These are phyloP conservation scores for Colletotrichum magnum DNA, from an alignment of 2,329 filamentous ascomycete species.

Conservation along the genomic window DNA sequence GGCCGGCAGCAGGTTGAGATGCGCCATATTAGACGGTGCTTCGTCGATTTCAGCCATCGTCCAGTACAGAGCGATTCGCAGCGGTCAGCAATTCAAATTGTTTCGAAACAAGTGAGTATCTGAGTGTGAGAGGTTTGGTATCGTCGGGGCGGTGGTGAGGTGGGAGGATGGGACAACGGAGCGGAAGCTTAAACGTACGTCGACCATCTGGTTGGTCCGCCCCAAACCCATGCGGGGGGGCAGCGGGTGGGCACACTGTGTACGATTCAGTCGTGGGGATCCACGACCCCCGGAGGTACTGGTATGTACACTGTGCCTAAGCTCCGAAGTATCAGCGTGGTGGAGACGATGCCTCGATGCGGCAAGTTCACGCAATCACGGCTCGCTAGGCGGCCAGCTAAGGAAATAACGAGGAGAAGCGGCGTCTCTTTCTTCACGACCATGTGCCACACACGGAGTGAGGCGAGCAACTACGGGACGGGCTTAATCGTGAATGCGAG, in stretches of 20 bases:
- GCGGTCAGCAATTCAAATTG: neutral
- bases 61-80: too few relatives aligned
- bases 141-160: neutral
- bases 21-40: constrained; percentile 20
- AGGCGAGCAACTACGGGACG: neutral
- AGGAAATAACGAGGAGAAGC: neutral
- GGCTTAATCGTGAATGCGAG: too few relatives aligned
- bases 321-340: constrained; percentile 33
- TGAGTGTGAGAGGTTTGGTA: neutral
- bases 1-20: constrained; percentile 60
- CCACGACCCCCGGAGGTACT: constrained; percentile 10
- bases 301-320: constrained; percentile 7
- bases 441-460: neutral
- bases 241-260: constrained; percentile 1
- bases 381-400: constrained; percentile 3
- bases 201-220: constrained; percentile 28
- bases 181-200: constrained; percentile 36
- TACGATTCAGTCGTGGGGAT: constrained; percentile 1
- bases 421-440: neutral
- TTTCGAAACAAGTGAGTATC: neutral
- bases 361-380: constrained; percentile 26
- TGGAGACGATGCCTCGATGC: constrained; percentile 20
- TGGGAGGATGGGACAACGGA: constrained; percentile 7
- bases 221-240: constrained; percentile 13
- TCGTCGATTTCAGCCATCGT: constrained; percentile 14